phyloP scores from a whole-genome alignment of 177 flowering plant species.

The Vitis hybrid region DNA sequence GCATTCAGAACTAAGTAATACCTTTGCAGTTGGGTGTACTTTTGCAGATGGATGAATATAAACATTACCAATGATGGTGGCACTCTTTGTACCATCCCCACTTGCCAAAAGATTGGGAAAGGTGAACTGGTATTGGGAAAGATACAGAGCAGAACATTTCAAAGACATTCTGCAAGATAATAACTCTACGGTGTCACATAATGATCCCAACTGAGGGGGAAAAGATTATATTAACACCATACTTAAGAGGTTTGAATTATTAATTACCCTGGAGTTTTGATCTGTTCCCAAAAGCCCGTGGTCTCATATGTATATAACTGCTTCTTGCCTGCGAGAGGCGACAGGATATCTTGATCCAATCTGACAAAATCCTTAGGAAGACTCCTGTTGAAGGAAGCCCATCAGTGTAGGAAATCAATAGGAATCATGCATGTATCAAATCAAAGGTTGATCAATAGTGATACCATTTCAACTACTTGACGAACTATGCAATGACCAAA shows the following conservation, averaged over 20 bases:
- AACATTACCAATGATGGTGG: slow-evolving; percentile 77
- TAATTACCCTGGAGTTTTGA: slow-evolving; percentile 90
- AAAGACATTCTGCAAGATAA: slow-evolving; percentile 74
- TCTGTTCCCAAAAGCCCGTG: slow-evolving; percentile 96
- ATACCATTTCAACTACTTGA: too few species aligned
- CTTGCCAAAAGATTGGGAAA: slow-evolving; percentile 76
- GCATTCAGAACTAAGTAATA: slow-evolving; percentile 12
- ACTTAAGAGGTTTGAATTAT: background rate
- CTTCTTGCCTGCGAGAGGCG: slow-evolving; percentile 98
- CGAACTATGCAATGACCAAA: too few species aligned
- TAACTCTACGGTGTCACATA: background rate
- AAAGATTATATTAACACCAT: background rate
- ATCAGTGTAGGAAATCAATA: background rate
- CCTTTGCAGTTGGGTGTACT: slow-evolving; percentile 97
- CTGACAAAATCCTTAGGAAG: slow-evolving; percentile 86
- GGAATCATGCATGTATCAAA: too few species aligned
- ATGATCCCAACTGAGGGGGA: background rate
- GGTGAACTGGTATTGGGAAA: slow-evolving; percentile 64
- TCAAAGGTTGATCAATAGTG: too few species aligned
- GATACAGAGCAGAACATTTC: slow-evolving; percentile 84
- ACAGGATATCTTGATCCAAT: slow-evolving; percentile 92
- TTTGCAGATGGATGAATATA: slow-evolving; percentile 96
- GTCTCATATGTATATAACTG: slow-evolving; percentile 89
- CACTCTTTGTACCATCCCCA: slow-evolving; percentile 74
- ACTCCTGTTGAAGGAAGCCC: slow-evolving; percentile 38